These are phyloP conservation scores for Clathrospora elynae DNA, from an alignment of 2,329 filamentous ascomycete genomes.

Conservation along the genomic window DNA sequence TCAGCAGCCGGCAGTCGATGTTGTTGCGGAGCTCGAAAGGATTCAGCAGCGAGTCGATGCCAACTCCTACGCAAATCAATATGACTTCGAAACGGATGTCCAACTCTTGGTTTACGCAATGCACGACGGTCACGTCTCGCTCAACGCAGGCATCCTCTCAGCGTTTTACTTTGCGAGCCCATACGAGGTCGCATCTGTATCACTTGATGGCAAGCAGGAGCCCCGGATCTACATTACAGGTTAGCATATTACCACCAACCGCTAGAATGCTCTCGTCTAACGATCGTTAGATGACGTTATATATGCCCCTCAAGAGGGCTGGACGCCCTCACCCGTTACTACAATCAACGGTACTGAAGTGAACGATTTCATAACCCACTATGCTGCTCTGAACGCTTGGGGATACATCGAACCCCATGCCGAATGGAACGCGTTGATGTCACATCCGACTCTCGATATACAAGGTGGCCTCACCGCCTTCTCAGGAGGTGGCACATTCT, in stretches of 20 bases:
- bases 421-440: slow-evolving; percentile 50
- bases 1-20: slow-evolving; percentile 49
- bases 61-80: slow-evolving; percentile 45
- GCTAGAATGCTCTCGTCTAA: too few species aligned
- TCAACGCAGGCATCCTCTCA: slow-evolving; percentile 34
- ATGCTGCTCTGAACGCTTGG: slow-evolving; percentile 36
- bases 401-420: slow-evolving; percentile 50
- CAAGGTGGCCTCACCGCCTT: slow-evolving; percentile 21
- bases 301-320: slow-evolving; percentile 24
- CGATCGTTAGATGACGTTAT: slow-evolving; percentile 37
- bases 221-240: slow-evolving; percentile 44
- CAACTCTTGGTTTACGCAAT: slow-evolving; percentile 35
- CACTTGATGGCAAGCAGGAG: slow-evolving; percentile 32
- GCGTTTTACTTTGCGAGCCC: slow-evolving; percentile 35
- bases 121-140: slow-evolving; percentile 42
- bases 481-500: slow-evolving; percentile 39
- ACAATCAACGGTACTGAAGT: slow-evolving; percentile 37
- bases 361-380: slow-evolving; percentile 27
- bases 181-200: slow-evolving; percentile 30
- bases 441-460: slow-evolving; percentile 23
- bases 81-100: slow-evolving; percentile 48
- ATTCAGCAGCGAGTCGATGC: slow-evolving; percentile 33
- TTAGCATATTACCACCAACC: too few species aligned
- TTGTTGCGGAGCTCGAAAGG: slow-evolving; percentile 33
- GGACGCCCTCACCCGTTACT: slow-evolving; percentile 29